Evolutionary conservation across 148 eudicot species (phyloP).

Genomic region (Euryodendron excelsum): DNA sequence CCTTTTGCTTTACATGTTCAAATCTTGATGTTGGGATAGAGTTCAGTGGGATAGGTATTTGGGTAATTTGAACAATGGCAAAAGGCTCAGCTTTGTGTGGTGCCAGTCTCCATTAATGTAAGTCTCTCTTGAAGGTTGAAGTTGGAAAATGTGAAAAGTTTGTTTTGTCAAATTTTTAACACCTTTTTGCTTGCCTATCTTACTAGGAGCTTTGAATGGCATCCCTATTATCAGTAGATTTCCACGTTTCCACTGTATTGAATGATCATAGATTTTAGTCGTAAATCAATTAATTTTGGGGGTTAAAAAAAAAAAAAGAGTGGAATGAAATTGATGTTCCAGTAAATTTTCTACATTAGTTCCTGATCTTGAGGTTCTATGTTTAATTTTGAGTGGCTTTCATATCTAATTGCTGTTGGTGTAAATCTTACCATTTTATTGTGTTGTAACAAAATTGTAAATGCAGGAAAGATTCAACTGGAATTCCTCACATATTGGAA

Average conservation of each 20-base stretch:
- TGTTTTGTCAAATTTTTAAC: not conserved
- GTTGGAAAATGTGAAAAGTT: not conserved
- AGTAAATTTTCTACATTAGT: too few species aligned
- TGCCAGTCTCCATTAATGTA: not conserved
- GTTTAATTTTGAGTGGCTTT: not conserved
- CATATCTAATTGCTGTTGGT: not conserved
- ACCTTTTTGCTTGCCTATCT: not conserved
- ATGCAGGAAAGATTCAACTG: constrained; percentile 92
- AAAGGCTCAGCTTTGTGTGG: not conserved
- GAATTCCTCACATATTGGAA: constrained; percentile 98
- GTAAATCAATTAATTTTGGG: not conserved
- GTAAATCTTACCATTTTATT: not conserved
- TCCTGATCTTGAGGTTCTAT: not conserved
- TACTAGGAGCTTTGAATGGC: not conserved
- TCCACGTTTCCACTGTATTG: not conserved
- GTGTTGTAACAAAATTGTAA: not conserved
- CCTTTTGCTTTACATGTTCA: not conserved
- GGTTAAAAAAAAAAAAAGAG: too few species aligned
- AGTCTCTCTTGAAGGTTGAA: not conserved
- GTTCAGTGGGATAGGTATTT: not conserved
- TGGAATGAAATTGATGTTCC: too few species aligned
- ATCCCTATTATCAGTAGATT: not conserved
- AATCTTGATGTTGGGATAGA: not conserved
- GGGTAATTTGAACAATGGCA: not conserved
- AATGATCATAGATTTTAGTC: not conserved